Evolutionary conservation across 225 moss, liverwort and hornwort species (phyloP), one percentile per base, ranked within the genome.

Genomic region (Polytrichum formosum): DNA sequence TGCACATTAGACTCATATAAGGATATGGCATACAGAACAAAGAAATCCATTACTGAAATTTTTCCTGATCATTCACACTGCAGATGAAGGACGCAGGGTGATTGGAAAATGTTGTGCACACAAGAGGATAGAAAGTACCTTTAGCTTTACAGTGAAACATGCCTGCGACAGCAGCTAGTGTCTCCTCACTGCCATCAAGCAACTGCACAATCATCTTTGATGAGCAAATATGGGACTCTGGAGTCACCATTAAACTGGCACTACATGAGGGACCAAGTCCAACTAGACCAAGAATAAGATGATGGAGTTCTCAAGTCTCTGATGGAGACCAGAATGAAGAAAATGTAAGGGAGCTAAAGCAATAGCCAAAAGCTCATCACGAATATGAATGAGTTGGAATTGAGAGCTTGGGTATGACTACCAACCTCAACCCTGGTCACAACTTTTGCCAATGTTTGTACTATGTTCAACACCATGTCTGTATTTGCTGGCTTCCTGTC

Each of bases 111-210:
- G 8, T 69, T 25, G 29, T 67, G 37, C 53, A 64, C 29, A 33
- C 53, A 63, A 26, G 37, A 37, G 13, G 46, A 46, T 58, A 23
- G 21, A 35, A 23, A 1, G 26, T 54, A 90, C 90, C 98, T 86
- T 92, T 94, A 7, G 94, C 88, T 74, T 98, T 98, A 82, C 94
- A 92, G 80, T 94, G 80, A 33, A 98, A 94, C 92, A 98, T 98
- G 68, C 92, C 92, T 37, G 98, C 85, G 53, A 98, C 87, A 74
- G 94, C 94, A 74, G 78, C 70, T 67, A 92, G 78, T 37, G 83
- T 90, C 73, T 98, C 98, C 75, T 98, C 98, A 70, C 87, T 88
- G 67, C 72, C 72, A 69, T 98, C 98, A 77, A 87, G 87, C 55
- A 87, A 76, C 94, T 94, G 86, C 66, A 78, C 25, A 66, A 67